A percentile compares a stretch with the other conserved stretches of the same genome.
Evolutionary conservation across 768 basidiomycete species (phyloP).

Genomic region (Dentipellis sp.): DNA sequence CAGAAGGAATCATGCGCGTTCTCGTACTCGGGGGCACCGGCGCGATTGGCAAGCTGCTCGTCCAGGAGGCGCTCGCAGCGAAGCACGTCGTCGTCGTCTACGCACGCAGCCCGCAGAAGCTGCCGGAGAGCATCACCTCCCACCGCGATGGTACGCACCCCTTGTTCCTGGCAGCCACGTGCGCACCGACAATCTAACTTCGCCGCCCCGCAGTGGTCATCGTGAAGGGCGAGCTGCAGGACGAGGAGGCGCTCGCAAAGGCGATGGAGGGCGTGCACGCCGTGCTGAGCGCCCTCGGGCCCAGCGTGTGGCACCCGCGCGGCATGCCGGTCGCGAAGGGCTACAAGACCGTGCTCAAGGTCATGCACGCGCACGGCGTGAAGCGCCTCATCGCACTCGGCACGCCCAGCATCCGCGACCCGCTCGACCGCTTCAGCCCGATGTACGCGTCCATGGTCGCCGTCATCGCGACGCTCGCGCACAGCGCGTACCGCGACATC

Average conservation of each 20-base stretch:
- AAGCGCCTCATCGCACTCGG: constrained; percentile 58
- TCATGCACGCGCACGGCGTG: constrained; percentile 44
- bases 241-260: constrained; percentile 36
- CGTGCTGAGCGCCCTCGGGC: constrained; percentile 63
- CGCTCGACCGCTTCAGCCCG: constrained; percentile 45
- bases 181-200: not conserved
- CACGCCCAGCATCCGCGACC: constrained; percentile 56
- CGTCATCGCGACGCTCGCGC: constrained; percentile 30
- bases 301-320: constrained; percentile 29
- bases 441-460: constrained; percentile 34
- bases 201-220: constrained; percentile 26
- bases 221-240: constrained; percentile 46
- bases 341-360: constrained; percentile 43
- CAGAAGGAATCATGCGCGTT: not conserved
- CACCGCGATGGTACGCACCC: constrained; percentile 22
- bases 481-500: constrained; percentile 58
- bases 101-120: constrained; percentile 54
- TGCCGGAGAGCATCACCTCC: constrained; percentile 40
- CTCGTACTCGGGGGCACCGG: constrained; percentile 71
- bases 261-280: constrained; percentile 51
- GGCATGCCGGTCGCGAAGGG: constrained; percentile 54
- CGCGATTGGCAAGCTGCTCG: constrained; percentile 44
- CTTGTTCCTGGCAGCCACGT: no score
- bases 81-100: constrained; percentile 46
- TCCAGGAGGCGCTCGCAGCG: constrained; percentile 41